Percentiles rank a stretch among this genome's conserved stretches.
Conservation (phyloP, 768 basidiomycete species). For the Tephrocybe sp. region DNA sequence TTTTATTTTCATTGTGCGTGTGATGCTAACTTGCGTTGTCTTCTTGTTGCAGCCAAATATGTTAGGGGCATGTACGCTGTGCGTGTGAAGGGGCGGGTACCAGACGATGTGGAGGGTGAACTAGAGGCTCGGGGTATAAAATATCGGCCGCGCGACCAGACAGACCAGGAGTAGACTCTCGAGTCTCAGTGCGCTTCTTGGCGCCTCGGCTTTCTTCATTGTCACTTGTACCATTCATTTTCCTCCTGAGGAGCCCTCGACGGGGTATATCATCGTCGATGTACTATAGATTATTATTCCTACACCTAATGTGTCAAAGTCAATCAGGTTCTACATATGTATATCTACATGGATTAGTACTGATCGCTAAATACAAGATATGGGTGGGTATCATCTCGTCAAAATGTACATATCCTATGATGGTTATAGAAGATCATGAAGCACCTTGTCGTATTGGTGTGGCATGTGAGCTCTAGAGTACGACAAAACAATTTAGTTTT, state of each 20-base stretch:
- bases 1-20: not conserved
- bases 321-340: not conserved
- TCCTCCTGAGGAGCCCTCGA: not conserved
- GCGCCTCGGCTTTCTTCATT: not conserved
- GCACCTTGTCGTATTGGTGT: slow-evolving; percentile 74
- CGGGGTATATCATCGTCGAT: slow-evolving; percentile 2
- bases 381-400: not conserved
- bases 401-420: not conserved
- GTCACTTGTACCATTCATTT: not conserved
- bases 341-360: not conserved
- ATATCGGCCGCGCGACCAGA: slow-evolving; percentile 84
- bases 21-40: slow-evolving; percentile 4
- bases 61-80: slow-evolving; percentile 92
- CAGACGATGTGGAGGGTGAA: slow-evolving; percentile 83
- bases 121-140: slow-evolving; percentile 75
- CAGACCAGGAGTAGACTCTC: slow-evolving; percentile 57
- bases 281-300: slow-evolving; percentile 12
- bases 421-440: slow-evolving; percentile 68
- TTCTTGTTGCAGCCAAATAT: slow-evolving; percentile 68
- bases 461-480: slow-evolving; percentile 67
- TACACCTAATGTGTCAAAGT: slow-evolving; percentile 2
- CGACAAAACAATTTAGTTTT: not conserved
- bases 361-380: slow-evolving; percentile 1
- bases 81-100: slow-evolving; percentile 81
- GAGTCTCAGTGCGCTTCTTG: not conserved